phyloP scores from a whole-genome alignment of 164 flowering plant species.

The Tetrastigma voinierianum region DNA sequence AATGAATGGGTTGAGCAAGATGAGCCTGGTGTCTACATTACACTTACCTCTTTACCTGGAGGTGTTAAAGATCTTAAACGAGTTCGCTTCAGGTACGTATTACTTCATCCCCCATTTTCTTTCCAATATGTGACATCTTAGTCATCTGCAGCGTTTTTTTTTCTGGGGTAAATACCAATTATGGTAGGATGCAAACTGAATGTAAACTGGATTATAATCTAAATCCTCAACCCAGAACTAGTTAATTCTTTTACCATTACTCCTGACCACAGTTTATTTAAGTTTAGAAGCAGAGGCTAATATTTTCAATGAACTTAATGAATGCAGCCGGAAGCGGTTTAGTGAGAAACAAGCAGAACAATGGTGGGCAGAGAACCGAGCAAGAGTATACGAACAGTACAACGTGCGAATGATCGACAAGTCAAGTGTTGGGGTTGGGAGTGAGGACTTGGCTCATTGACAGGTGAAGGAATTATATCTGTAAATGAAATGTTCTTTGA shows the following conservation, averaged over 20 bases:
- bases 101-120: neutral
- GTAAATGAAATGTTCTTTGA: slow-evolving; percentile 28
- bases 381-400: slow-evolving; percentile 82
- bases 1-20: slow-evolving; percentile 96
- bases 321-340: slow-evolving; percentile 92
- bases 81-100: slow-evolving; percentile 90
- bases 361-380: slow-evolving; percentile 97
- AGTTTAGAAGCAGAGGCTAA: too few relatives aligned
- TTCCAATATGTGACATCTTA: neutral
- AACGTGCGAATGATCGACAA: slow-evolving; percentile 82
- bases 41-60: slow-evolving; percentile 81
- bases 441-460: slow-evolving; percentile 55
- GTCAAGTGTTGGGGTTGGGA: slow-evolving; percentile 65
- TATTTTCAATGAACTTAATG: neutral
- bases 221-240: neutral
- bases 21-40: slow-evolving; percentile 94
- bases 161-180: too few relatives aligned
- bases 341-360: slow-evolving; percentile 96
- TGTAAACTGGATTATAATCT: too few relatives aligned
- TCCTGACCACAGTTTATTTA: too few relatives aligned
- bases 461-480: slow-evolving; percentile 15
- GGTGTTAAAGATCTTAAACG: slow-evolving; percentile 86
- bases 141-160: too few relatives aligned
- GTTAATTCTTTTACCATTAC: too few relatives aligned
- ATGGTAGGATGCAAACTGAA: too few relatives aligned